These are phyloP conservation scores for Lathyrus tuberosus DNA, from an alignment of 306 rosid genomes.

Conservation along the genomic window DNA sequence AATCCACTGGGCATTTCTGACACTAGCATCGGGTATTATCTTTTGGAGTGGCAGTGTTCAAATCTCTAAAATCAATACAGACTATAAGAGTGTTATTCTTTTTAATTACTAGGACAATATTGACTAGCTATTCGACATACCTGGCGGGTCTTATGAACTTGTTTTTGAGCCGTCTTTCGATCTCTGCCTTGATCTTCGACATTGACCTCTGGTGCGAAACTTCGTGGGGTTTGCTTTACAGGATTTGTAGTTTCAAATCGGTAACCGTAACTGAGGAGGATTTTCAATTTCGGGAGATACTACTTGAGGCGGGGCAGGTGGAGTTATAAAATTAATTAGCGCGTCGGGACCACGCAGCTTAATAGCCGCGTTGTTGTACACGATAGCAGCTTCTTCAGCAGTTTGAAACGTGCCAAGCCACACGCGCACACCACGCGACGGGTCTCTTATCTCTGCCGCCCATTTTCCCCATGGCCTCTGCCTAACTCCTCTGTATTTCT, in stretches of 20 bases:
- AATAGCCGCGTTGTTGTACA: conserved; percentile 93
- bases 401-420: conserved; percentile 95
- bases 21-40: no score
- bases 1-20: no score
- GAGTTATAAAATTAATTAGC: conserved; percentile 72
- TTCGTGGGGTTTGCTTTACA: no score
- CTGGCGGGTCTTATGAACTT: no score
- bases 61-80: no score
- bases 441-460: conserved; percentile 99
- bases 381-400: conserved; percentile 95
- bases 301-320: conserved; percentile 34
- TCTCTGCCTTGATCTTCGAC: no score
- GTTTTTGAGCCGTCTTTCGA: no score
- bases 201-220: no score
- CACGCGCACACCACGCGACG: conserved; percentile 77
- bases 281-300: conserved; percentile 7
- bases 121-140: no score
- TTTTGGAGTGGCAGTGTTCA: no score
- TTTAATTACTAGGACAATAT: no score
- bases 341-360: conserved; percentile 91
- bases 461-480: conserved; percentile 99
- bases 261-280: background rate
- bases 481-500: conserved; percentile 87
- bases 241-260: background rate
- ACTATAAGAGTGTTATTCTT: no score